Evolutionary conservation across 345 rosid genomes (phyloP).

Genomic region (Pugionium cornutum): DNA sequence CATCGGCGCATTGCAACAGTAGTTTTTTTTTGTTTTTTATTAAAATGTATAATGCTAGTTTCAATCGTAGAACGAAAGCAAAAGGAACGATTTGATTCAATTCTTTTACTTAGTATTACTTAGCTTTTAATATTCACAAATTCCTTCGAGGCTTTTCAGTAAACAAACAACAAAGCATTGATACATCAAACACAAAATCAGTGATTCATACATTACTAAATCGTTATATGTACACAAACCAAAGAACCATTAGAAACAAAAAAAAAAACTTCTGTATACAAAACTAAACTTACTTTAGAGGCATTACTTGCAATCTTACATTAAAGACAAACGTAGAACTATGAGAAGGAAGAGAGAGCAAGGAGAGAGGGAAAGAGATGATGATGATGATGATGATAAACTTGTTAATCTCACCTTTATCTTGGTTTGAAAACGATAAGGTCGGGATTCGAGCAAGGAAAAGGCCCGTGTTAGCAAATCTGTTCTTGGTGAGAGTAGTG

Average conservation of each 20-base stretch:
- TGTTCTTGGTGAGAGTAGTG: conserved; percentile 68
- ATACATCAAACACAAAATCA: conserved; percentile 17
- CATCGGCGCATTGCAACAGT: no score
- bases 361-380: neutral
- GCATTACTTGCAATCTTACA: conserved; percentile 29
- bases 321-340: conserved; percentile 23
- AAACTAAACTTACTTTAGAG: conserved; percentile 41
- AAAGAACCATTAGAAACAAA: conserved; percentile 33
- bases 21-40: no score
- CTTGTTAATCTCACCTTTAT: conserved; percentile 37
- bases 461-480: conserved; percentile 38
- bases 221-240: conserved; percentile 41
- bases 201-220: conserved; percentile 30
- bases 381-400: conserved; percentile 10
- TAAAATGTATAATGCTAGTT: no score
- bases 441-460: conserved; percentile 40
- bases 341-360: neutral
- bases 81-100: neutral
- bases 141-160: neutral
- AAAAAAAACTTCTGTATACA: conserved; percentile 27
- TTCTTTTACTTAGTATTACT: conserved; percentile 5
- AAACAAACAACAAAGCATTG: conserved; percentile 15
- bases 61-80: neutral
- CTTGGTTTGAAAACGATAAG: conserved; percentile 43
- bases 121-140: neutral